phyloP scores from a whole-genome alignment of 2,329 filamentous ascomycete genomes.

The Penicillium sp. region DNA sequence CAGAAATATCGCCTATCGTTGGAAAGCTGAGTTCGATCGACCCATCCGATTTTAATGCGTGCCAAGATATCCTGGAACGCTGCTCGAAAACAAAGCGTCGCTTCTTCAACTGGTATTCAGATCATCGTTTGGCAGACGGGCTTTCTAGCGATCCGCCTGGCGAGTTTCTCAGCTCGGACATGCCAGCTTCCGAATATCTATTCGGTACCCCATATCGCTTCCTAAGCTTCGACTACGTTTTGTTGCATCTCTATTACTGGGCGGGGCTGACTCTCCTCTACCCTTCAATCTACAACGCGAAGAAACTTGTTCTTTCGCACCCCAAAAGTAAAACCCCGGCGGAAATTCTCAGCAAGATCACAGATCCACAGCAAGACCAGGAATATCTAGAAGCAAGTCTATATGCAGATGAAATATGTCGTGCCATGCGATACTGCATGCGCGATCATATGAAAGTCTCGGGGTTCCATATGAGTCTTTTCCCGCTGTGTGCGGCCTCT shows the following conservation, averaged over 20 bases:
- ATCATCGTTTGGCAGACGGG: neutral
- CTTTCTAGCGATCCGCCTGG: neutral
- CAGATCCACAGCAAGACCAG: neutral
- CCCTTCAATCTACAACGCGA: neutral
- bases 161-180: neutral
- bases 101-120: neutral
- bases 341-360: neutral
- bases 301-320: neutral
- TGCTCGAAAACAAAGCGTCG: neutral
- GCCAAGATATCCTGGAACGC: neutral
- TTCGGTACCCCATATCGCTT: neutral
- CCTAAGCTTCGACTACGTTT: neutral
- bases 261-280: neutral
- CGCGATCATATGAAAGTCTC: neutral
- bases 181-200: neutral
- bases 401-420: neutral
- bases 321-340: neutral
- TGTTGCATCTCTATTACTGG: neutral
- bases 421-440: neutral
- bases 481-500: neutral
- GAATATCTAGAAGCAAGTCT: neutral
- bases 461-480: neutral
- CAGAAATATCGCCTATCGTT: constrained; percentile 5
- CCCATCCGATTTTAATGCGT: neutral
- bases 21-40: neutral